Evolutionary conservation across 2,329 filamentous ascomycete species (phyloP).

Genomic region (Magnaporthiopsis rhizophila): DNA sequence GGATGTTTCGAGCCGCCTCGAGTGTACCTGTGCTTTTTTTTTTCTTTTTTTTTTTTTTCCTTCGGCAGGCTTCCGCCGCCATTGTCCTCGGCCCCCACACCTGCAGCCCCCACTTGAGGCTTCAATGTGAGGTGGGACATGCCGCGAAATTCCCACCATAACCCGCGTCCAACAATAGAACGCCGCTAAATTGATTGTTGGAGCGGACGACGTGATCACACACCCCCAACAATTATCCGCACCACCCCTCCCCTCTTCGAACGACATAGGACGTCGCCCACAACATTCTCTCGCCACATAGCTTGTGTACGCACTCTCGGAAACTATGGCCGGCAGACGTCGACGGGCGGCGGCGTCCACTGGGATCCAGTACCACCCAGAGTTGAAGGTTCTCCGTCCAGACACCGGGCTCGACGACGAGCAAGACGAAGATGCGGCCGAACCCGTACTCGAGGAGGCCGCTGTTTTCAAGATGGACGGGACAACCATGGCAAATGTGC

Average conservation of each 20-base stretch:
- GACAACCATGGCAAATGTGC: constrained; percentile 47
- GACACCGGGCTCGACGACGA: constrained; percentile 25
- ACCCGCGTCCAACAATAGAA: background rate
- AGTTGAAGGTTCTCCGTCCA: constrained; percentile 7
- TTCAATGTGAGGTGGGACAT: background rate
- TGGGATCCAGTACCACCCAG: background rate
- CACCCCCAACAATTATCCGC: no score
- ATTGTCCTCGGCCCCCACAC: background rate
- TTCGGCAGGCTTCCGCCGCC: no score
- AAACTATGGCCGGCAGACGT: background rate
- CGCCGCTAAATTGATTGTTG: background rate
- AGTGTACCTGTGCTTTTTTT: background rate
- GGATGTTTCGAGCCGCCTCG: background rate
- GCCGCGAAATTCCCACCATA: background rate
- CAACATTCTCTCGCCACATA: no score
- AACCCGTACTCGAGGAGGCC: constrained; percentile 53
- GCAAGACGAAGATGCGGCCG: constrained; percentile 53
- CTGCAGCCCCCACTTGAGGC: background rate
- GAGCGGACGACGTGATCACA: background rate
- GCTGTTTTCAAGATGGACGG: constrained; percentile 49
- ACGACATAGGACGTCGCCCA: background rate
- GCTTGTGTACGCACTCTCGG: background rate
- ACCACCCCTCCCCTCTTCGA: no score
- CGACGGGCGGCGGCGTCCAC: background rate
- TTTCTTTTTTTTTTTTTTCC: background rate